Evolutionary conservation across 2,329 filamentous ascomycete species (phyloP), one percentile per base, ranked within the genome.

Genomic region (Parascedosporium putredinis): DNA sequence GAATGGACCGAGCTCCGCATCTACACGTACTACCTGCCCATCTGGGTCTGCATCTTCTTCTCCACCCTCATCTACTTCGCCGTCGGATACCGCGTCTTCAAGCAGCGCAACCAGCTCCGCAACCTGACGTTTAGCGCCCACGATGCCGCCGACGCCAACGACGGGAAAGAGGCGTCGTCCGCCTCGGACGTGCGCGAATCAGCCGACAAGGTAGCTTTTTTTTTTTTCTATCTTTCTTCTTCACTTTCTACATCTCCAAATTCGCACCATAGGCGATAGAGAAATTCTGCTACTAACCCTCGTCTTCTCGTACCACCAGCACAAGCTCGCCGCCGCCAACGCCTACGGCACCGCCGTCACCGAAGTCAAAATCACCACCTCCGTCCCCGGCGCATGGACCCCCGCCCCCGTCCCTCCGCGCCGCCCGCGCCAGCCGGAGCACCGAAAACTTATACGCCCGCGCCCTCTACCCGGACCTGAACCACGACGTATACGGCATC

Each of bases 51-150:
- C 59, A 79, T 79, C 48, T 60, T 71, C 43, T 63, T 77, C 10
- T 80, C 77, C 0, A 62, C 73, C 14, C 50, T 75, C 45, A 77
- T 79, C 50, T 81, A 81, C 55, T 62, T 74, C 18, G 64, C 76
- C 25, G 76, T 81, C 40, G 78, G 78, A 20, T 79, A 74, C 56
- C 73, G 78, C 47, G 77, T 81, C 20, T 81, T 81, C 55, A 75
- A 72, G 50, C 73, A 76, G 45, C 66, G 78, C 7, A 80, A 81
- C 53, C 67, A 70, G 53, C 64, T 78, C 46, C 71, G 67, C 38
- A 79, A 79, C 59, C 60, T 81, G 36, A 58, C 56, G 3, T 51
- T 55, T 4, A 59, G 58, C n/a, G 55, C 55, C 24, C 53, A 56
- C 38, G 58, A 53, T 4, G 59, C 58, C n/a, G 55, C 55, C 24